These are phyloP conservation scores for Epithemia pelagica DNA, from an alignment of 108 stramenopile genomes.

Conservation along the genomic window DNA sequence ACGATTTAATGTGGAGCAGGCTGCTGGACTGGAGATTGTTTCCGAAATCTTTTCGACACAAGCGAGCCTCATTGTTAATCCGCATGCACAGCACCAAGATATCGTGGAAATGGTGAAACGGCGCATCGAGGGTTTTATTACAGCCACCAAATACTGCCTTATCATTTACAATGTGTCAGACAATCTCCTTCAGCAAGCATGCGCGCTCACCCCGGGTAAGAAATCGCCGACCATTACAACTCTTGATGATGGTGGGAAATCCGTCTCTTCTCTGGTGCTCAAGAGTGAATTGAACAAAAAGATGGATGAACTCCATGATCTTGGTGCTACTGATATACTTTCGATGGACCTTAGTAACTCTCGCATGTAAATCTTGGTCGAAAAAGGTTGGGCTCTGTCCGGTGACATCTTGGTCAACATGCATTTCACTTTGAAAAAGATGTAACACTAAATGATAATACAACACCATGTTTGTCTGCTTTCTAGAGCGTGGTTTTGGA, in stretches of 20 bases:
- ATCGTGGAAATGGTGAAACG: conserved; percentile 80
- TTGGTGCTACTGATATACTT: conserved; percentile 94
- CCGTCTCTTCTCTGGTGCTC: conserved; percentile 80
- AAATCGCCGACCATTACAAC: conserved; percentile 87
- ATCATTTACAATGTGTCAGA: conserved; percentile 86
- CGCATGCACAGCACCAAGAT: conserved; percentile 73
- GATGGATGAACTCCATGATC: conserved; percentile 89
- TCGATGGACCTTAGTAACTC: conserved; percentile 83
- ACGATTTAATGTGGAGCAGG: conserved; percentile 31
- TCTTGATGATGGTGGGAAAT: conserved; percentile 72
- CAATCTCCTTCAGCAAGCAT: conserved; percentile 59
- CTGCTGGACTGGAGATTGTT: conserved; percentile 93
- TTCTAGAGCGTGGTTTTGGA: too few relatives aligned
- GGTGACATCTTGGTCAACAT: too few relatives aligned
- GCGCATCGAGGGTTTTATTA: conserved; percentile 93
- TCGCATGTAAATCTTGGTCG: conserved; percentile 58
- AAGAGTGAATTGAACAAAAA: conserved; percentile 76
- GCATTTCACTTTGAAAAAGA: too few relatives aligned
- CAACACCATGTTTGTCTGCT: too few relatives aligned
- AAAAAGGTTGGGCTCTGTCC: too few relatives aligned
- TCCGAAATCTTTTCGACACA: conserved; percentile 76
- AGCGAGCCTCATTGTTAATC: conserved; percentile 79
- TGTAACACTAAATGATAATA: too few relatives aligned
- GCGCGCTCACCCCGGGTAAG: conserved; percentile 92
- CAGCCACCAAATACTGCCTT: conserved; percentile 92